These are phyloP conservation scores for Diutina ranongensis DNA, from an alignment of 1,139 yeast genomes.

Conservation along the genomic window DNA sequence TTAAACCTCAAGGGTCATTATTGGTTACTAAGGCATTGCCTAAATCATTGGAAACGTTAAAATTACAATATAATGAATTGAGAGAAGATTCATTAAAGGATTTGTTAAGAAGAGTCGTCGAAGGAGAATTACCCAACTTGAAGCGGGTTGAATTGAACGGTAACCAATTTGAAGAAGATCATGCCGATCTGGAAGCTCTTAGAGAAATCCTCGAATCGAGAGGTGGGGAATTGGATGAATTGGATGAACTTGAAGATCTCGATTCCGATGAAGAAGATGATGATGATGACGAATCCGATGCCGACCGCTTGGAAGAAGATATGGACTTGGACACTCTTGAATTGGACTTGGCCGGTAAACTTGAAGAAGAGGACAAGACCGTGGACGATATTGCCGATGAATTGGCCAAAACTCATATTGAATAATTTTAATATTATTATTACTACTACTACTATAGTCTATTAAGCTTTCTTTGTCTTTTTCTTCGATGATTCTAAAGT, in stretches of 20 bases:
- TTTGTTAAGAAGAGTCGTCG: slow-evolving; percentile 36
- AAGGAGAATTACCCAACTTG: slow-evolving; percentile 45
- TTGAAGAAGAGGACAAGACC: slow-evolving; percentile 20
- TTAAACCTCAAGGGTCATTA: slow-evolving; percentile 66
- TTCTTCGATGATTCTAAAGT: slow-evolving; percentile 19
- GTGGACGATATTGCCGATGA: slow-evolving; percentile 54
- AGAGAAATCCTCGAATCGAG: slow-evolving; percentile 39
- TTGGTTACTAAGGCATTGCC: slow-evolving; percentile 36
- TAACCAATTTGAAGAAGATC: slow-evolving; percentile 55
- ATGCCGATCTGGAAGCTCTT: slow-evolving; percentile 23
- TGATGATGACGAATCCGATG: slow-evolving; percentile 59
- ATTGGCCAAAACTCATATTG: slow-evolving; percentile 42
- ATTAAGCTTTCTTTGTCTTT: background rate
- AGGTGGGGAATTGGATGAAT: slow-evolving; percentile 82
- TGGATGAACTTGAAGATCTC: slow-evolving; percentile 87
- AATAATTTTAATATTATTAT: slow-evolving; percentile 7
- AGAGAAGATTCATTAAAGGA: slow-evolving; percentile 51
- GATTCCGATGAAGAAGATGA: slow-evolving; percentile 73
- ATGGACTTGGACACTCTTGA: slow-evolving; percentile 50
- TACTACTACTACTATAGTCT: background rate
- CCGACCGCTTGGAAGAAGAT: slow-evolving; percentile 34
- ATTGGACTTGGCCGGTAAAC: slow-evolving; percentile 35
- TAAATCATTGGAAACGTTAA: slow-evolving; percentile 27
- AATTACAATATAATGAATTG: slow-evolving; percentile 84
- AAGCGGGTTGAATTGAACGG: slow-evolving; percentile 77